Conservation (phyloP, 2,329 filamentous ascomycete genomes). For the Phialocephala subalpina region DNA sequence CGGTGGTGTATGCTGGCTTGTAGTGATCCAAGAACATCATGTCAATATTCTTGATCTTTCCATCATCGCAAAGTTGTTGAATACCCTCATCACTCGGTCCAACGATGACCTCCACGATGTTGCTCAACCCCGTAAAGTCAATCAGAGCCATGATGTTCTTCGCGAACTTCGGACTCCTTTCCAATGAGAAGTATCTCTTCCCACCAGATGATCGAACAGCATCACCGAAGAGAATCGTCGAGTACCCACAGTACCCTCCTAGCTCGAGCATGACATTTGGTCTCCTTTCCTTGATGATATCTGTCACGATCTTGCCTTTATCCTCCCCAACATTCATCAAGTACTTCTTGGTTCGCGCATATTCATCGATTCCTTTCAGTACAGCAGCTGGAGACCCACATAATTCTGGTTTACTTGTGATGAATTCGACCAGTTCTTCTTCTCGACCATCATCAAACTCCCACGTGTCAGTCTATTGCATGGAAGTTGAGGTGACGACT, state of each 20-base stretch:
- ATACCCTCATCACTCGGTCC: slow-evolving; percentile 74
- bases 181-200: slow-evolving; percentile 73
- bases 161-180: slow-evolving; percentile 77
- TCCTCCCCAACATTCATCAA: slow-evolving; percentile 83
- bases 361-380: slow-evolving; percentile 76
- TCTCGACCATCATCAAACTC: slow-evolving; percentile 77
- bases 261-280: slow-evolving; percentile 79
- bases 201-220: slow-evolving; percentile 71
- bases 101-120: slow-evolving; percentile 74
- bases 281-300: slow-evolving; percentile 72
- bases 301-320: slow-evolving; percentile 75
- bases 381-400: slow-evolving; percentile 70
- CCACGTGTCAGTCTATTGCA: neutral
- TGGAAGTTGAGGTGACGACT: neutral
- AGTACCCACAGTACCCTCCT: slow-evolving; percentile 85
- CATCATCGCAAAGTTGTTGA: slow-evolving; percentile 62
- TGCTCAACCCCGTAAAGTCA: slow-evolving; percentile 75
- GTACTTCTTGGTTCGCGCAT: slow-evolving; percentile 68
- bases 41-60: slow-evolving; percentile 33
- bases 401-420: slow-evolving; percentile 69
- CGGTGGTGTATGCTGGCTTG: slow-evolving; percentile 77
- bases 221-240: slow-evolving; percentile 76
- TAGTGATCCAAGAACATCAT: slow-evolving; percentile 77
- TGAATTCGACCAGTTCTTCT: slow-evolving; percentile 74
- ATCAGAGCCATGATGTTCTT: slow-evolving; percentile 74